Base-by-base conservation (phyloP, 2,329 filamentous ascomycete species). In the Ophiostoma angusticollis region DNA sequence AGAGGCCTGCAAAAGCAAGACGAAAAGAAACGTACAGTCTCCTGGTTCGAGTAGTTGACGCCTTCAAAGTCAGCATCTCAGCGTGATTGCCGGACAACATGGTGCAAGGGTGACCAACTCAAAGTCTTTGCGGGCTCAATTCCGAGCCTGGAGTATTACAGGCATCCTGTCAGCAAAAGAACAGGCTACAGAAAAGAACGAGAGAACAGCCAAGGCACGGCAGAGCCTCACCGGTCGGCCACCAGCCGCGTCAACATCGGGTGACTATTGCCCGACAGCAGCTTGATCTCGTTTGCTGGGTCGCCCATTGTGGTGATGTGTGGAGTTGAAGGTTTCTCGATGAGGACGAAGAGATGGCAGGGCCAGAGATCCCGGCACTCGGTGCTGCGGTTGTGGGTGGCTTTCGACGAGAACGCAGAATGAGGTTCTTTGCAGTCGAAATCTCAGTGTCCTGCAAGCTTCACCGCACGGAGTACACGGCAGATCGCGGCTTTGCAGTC, bases 21-120 rank as follows among this genome's bases (percentile, higher is more conserved):
- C 16, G 1, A 31, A 24, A 24, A 23, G 9, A 36, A 9, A 8
- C 46, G 4, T 27, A 47, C 47, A 3, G 81, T 87, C 58, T 91
- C 83, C 54, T 85, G 81, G 59, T 89, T 89, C 34, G 83, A 87
- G 63, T 87, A 86, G 57, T 87, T 84, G 45, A 89, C 68, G 39
- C 44, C 44, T 47, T 31, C 9, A 12, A 13, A 19, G 41, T 44
- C 30, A 42, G 35, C 16, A 22, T 17, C 5, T 5, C 5, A 25
- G n/a, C n/a, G n/a, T n/a, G n/a, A n/a, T n/a, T n/a, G n/a, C n/a
- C n/a, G n/a, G n/a, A n/a, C n/a, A n/a, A n/a, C n/a, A n/a, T n/a
- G n/a, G n/a, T n/a, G n/a, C n/a, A n/a, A 14, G 3, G 6, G 17
- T 7, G 14, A 16, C 30, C 12, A 16, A 30, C 36, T 42, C 32